Percentiles rank a stretch among this genome's conserved stretches.
phyloP scores from a whole-genome alignment of 257 asterid genomes.

The Nyctanthes arbortristis region DNA sequence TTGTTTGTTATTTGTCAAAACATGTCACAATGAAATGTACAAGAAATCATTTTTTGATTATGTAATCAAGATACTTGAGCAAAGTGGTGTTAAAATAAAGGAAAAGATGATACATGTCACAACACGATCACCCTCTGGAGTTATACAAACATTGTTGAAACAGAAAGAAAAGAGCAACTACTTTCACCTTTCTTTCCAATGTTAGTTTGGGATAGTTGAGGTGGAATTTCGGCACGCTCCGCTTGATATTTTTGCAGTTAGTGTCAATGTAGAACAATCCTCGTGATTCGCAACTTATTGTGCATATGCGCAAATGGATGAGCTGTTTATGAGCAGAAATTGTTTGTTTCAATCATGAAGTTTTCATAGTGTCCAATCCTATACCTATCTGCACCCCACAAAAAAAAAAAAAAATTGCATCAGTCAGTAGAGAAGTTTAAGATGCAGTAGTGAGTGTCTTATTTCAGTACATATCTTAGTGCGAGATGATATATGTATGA shows the following conservation, averaged over 20 bases:
- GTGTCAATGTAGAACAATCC: not conserved
- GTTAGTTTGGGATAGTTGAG: not conserved
- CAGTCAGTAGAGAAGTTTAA: not conserved
- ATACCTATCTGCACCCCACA: slow-evolving; percentile 36
- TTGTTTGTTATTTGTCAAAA: not conserved
- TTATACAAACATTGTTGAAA: not conserved
- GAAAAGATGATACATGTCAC: not conserved
- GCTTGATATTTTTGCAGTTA: not conserved
- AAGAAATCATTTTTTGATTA: not conserved
- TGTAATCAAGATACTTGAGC: not conserved
- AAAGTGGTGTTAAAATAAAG: not conserved
- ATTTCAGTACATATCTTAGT: no score
- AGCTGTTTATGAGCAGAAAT: not conserved
- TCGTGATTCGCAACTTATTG: not conserved
- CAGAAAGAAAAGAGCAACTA: not conserved
- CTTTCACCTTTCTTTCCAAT: not conserved
- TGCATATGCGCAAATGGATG: not conserved
- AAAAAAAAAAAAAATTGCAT: no score
- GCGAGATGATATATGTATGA: no score
- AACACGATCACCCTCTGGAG: not conserved
- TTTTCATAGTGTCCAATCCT: slow-evolving; percentile 50
- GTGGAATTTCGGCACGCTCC: not conserved
- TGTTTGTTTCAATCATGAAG: slow-evolving; percentile 28
- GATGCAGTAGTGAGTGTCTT: not conserved
- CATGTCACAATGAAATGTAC: not conserved